Conservation (phyloP, 2,329 filamentous ascomycete genomes). For the Paracorniculantispora psalliotae region DNA sequence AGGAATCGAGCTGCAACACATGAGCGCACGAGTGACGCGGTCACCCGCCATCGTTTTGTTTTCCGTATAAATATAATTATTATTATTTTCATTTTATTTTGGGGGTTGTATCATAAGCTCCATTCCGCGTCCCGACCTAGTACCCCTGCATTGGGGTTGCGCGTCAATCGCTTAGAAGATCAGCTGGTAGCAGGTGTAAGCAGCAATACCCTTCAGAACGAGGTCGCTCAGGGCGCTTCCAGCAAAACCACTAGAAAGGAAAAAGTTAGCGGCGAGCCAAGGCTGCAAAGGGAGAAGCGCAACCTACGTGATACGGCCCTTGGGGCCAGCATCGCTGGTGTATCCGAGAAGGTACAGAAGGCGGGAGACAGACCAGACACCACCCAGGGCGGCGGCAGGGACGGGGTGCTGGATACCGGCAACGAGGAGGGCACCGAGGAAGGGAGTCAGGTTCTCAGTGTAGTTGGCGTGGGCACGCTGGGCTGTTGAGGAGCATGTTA, state of each 20-base stretch:
- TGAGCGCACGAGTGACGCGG: not conserved
- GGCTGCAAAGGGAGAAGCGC: not conserved
- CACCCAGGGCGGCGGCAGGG: slow-evolving; percentile 44
- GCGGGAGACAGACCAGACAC: slow-evolving; percentile 48
- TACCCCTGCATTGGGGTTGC: too few relatives aligned
- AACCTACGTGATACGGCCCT: slow-evolving; percentile 38
- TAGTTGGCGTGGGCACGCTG: slow-evolving; percentile 19
- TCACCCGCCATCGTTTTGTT: too few relatives aligned
- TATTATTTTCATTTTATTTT: not conserved
- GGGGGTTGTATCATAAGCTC: not conserved
- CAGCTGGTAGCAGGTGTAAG: slow-evolving; percentile 30
- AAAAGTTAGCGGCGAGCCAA: slow-evolving; percentile 17
- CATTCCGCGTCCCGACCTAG: too few relatives aligned
- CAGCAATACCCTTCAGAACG: slow-evolving; percentile 37
- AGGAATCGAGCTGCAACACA: not conserved
- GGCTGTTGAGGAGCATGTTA: not conserved
- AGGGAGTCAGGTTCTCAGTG: slow-evolving; percentile 54
- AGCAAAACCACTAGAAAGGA: slow-evolving; percentile 30
- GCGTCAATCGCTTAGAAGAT: not conserved
- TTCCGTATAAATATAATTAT: not conserved
- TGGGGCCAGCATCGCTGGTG: slow-evolving; percentile 36
- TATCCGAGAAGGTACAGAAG: slow-evolving; percentile 54
- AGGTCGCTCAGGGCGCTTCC: slow-evolving; percentile 32
- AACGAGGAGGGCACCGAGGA: slow-evolving; percentile 49
- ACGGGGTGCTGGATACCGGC: slow-evolving; percentile 52